Evolutionary conservation across 1,284 basidiomycete species (phyloP).

Genomic region (Pascua guehoae): DNA sequence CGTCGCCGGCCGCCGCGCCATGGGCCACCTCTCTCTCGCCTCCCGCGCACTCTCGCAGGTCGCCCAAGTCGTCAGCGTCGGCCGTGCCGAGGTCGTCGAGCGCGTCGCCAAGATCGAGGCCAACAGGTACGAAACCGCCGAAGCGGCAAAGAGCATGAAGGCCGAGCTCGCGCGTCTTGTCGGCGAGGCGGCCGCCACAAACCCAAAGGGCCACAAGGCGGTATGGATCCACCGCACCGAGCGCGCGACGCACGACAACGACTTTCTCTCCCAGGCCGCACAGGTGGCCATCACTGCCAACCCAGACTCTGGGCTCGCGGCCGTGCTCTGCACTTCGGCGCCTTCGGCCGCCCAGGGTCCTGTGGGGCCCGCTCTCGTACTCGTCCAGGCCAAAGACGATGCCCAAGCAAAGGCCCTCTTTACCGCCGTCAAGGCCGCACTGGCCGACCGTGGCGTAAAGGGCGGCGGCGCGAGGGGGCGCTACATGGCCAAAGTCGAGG

Average conservation of each 20-base stretch:
- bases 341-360: conserved; percentile 13
- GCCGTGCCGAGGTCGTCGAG: conserved; percentile 60
- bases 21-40: conserved; percentile 58
- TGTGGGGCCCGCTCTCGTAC: conserved; percentile 50
- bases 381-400: conserved; percentile 61
- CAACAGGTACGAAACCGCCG: conserved; percentile 61
- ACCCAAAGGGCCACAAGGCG: conserved; percentile 22
- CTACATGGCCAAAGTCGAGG: conserved; percentile 48
- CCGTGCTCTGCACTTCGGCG: conserved; percentile 48
- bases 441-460: conserved; percentile 57
- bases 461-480: conserved; percentile 49
- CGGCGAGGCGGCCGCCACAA: conserved; percentile 52
- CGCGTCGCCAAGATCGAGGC: conserved; percentile 55
- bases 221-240: conserved; percentile 14
- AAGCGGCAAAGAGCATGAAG: conserved; percentile 63
- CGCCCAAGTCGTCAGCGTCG: conserved; percentile 56
- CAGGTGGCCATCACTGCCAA: conserved; percentile 2
- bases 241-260: conserved; percentile 41
- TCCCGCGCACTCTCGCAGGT: conserved; percentile 59
- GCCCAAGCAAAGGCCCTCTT: conserved; percentile 59
- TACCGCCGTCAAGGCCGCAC: conserved; percentile 54
- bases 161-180: conserved; percentile 63
- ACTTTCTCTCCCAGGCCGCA: conserved; percentile 27
- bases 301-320: conserved; percentile 22
- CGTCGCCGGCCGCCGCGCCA: conserved; percentile 70